These are phyloP conservation scores for Ricinus communis DNA, from an alignment of 345 rosid genomes.

Conservation along the genomic window DNA sequence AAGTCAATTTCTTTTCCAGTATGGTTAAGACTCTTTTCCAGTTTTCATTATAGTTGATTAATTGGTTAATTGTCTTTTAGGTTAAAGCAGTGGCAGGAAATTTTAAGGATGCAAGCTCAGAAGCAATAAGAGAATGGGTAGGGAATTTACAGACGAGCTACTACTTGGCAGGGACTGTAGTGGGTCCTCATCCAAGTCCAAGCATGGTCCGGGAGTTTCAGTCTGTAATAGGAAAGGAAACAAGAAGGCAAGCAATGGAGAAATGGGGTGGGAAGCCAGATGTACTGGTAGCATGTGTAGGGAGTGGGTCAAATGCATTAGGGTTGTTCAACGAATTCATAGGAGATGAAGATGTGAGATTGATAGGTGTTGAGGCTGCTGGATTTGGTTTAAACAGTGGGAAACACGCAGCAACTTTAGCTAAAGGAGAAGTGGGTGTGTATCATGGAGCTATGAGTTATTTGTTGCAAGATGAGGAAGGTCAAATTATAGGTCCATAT, in stretches of 20 bases:
- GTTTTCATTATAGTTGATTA: too few relatives aligned
- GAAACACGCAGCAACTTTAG: constrained; percentile 72
- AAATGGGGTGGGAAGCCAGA: constrained; percentile 91
- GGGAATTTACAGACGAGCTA: constrained; percentile 47
- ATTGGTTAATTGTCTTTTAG: constrained; percentile 27
- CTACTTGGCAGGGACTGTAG: constrained; percentile 57
- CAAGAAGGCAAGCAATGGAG: constrained; percentile 70
- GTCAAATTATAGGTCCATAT: constrained; percentile 60
- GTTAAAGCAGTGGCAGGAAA: constrained; percentile 57
- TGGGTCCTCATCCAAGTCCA: constrained; percentile 88
- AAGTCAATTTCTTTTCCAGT: too few relatives aligned
- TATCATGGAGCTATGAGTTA: constrained; percentile 87
- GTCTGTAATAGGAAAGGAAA: constrained; percentile 80
- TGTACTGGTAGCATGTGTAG: constrained; percentile 73
- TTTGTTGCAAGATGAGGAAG: constrained; percentile 71
- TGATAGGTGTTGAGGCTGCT: constrained; percentile 82
- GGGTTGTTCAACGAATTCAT: constrained; percentile 81
- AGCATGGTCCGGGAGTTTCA: constrained; percentile 80
- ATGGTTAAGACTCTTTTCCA: too few relatives aligned
- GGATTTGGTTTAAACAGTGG: constrained; percentile 82
- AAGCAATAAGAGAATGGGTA: constrained; percentile 71
- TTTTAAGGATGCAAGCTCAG: constrained; percentile 73
- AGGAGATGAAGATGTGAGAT: constrained; percentile 56
- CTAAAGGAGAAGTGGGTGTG: constrained; percentile 73
- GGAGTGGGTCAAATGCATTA: constrained; percentile 82